phyloP scores from a whole-genome alignment of 768 basidiomycete species.

The Suillus subaureus region DNA sequence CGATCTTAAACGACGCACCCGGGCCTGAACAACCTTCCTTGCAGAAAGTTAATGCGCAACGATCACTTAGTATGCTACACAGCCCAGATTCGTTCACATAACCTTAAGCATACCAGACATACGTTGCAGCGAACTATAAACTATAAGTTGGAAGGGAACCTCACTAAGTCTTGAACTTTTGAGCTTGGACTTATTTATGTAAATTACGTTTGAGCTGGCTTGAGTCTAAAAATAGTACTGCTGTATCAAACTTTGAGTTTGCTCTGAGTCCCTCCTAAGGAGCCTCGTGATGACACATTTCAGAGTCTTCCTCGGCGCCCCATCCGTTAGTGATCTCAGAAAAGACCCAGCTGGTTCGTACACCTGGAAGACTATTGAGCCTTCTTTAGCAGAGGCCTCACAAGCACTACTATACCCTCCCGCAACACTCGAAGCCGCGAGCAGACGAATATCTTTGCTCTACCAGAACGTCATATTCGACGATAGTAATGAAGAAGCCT shows the following conservation, averaged over 20 bases:
- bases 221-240: not conserved
- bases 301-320: conserved; percentile 57
- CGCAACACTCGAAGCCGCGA: conserved; percentile 66
- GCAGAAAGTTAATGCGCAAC: not conserved
- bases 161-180: not conserved
- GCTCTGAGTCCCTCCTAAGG: not conserved
- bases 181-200: not conserved
- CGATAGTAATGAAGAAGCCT: conserved; percentile 41
- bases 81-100: not conserved
- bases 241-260: not conserved
- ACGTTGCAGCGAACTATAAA: not conserved
- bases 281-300: conserved; percentile 34
- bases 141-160: not conserved
- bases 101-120: not conserved
- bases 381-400: conserved; percentile 19
- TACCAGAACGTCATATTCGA: conserved; percentile 77
- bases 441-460: conserved; percentile 65
- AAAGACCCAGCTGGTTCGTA: conserved; percentile 36
- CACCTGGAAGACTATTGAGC: conserved; percentile 49
- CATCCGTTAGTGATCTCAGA: conserved; percentile 35
- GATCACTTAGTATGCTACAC: not conserved
- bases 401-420: conserved; percentile 41
- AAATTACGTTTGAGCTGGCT: not conserved
- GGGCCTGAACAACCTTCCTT: not conserved
- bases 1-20: not conserved